Percentiles rank a stretch among this genome's conserved stretches.
Evolutionary conservation across 202 grass and related monocot genomes (phyloP).

Genomic region (Schoenoplectus tabernaemontani): DNA sequence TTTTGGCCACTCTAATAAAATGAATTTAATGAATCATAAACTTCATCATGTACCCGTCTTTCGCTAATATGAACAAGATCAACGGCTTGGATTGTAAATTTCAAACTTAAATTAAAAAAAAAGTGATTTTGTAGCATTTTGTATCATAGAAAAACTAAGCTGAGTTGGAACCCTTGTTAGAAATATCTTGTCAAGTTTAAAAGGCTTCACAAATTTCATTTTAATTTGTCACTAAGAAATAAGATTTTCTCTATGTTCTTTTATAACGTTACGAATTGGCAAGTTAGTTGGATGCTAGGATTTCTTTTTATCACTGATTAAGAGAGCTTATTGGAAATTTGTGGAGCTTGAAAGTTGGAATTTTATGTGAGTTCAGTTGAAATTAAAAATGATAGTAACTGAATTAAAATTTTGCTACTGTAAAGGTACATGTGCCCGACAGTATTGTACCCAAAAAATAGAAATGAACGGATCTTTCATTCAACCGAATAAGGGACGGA

Average conservation of each 20-base stretch:
- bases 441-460: background rate
- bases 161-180: background rate
- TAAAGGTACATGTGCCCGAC: background rate
- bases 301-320: background rate
- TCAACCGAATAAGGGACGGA: background rate
- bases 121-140: no score
- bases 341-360: background rate
- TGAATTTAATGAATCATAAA: no score
- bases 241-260: no score
- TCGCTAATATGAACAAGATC: no score
- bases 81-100: no score
- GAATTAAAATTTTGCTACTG: background rate
- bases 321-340: background rate
- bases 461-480: background rate
- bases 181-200: background rate
- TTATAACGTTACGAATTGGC: background rate
- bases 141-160: background rate
- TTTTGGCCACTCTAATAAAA: no score
- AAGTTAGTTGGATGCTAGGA: background rate
- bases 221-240: background rate
- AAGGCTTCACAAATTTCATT: background rate
- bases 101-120: no score
- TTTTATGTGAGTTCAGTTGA: background rate
- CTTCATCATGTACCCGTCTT: no score
- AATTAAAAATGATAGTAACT: background rate